Evolutionary conservation across 805 yeast species (phyloP).

Genomic region (Metschnikowia gruessii): DNA sequence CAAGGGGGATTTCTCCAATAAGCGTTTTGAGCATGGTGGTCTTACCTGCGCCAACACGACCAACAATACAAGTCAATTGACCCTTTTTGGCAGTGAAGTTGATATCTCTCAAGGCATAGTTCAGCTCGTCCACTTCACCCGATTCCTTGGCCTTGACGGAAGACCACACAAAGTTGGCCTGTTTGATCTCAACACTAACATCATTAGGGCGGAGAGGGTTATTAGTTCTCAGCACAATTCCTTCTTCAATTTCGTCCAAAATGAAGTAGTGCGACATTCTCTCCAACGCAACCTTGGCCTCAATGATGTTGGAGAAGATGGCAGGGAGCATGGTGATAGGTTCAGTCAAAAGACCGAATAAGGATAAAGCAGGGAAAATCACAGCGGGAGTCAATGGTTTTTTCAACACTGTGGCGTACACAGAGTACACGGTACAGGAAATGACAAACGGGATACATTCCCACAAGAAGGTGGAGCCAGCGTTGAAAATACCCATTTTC

Average conservation of each 20-base stretch:
- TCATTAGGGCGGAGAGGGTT: conserved; percentile 22
- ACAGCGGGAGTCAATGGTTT: conserved; percentile 35
- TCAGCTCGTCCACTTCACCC: conserved; percentile 39
- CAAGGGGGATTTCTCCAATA: conserved; percentile 46
- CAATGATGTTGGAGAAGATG: conserved; percentile 27
- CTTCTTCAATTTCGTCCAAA: conserved; percentile 34
- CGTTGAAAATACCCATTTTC: conserved; percentile 40
- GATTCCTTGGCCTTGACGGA: conserved; percentile 18
- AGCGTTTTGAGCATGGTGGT: conserved; percentile 54
- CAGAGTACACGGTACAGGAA: conserved; percentile 32
- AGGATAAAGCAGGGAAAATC: conserved; percentile 40
- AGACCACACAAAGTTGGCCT: conserved; percentile 56
- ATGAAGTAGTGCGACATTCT: conserved; percentile 34
- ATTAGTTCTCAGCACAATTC: conserved; percentile 21
- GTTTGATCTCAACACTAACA: conserved; percentile 38
- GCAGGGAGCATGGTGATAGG: conserved; percentile 36
- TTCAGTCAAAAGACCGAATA: conserved; percentile 35
- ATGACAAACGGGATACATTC: conserved; percentile 38
- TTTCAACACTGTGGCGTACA: conserved; percentile 25
- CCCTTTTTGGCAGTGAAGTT: conserved; percentile 52
- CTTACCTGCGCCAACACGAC: conserved; percentile 68
- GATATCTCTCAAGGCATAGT: conserved; percentile 45
- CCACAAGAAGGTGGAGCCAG: conserved; percentile 36
- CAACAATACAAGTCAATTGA: conserved; percentile 57
- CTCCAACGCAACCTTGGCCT: conserved; percentile 31